These are phyloP conservation scores for Drechmeria coniospora DNA, from an alignment of 2,329 filamentous ascomycete species.

Conservation along the genomic window DNA sequence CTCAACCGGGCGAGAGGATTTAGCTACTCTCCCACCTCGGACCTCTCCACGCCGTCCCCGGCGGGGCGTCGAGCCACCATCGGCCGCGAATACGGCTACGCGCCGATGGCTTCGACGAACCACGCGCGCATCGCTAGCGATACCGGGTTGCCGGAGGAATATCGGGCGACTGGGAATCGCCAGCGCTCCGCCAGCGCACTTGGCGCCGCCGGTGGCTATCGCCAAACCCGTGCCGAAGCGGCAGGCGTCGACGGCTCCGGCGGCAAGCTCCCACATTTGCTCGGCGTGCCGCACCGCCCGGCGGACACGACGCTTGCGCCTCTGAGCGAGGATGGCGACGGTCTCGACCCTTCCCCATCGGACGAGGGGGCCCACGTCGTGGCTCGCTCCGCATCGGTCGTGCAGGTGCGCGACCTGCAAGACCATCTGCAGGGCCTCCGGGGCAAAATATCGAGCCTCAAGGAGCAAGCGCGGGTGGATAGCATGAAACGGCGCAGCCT, in stretches of 20 bases:
- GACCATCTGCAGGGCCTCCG: constrained; percentile 78
- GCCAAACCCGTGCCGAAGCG: constrained; percentile 29
- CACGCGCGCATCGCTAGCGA: constrained; percentile 19
- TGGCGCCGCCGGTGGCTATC: constrained; percentile 41
- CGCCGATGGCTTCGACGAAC: constrained; percentile 5
- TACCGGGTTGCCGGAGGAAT: constrained; percentile 10
- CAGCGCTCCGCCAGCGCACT: constrained; percentile 51
- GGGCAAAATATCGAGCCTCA: constrained; percentile 67
- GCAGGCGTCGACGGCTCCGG: constrained; percentile 27
- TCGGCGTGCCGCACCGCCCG: constrained; percentile 21
- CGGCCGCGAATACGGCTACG: constrained; percentile 8
- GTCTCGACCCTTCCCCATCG: constrained; percentile 9
- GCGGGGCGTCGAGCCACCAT: constrained; percentile 17
- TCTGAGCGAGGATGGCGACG: constrained; percentile 36
- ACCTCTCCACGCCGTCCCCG: constrained; percentile 35
- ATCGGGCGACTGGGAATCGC: constrained; percentile 18
- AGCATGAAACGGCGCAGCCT: constrained; percentile 63
- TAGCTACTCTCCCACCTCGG: constrained; percentile 26
- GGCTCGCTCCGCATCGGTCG: constrained; percentile 54
- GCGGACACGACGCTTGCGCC: constrained; percentile 33
- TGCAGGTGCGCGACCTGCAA: constrained; percentile 57
- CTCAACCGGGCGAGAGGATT: constrained; percentile 62
- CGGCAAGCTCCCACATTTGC: constrained; percentile 12
- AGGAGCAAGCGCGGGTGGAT: constrained; percentile 65
- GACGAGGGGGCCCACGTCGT: constrained; percentile 21